Percentiles rank a stretch among this genome's conserved stretches.
These are phyloP conservation scores for Xylaria telfairii DNA, from an alignment of 495 filamentous ascomycete genomes.

Conservation along the genomic window DNA sequence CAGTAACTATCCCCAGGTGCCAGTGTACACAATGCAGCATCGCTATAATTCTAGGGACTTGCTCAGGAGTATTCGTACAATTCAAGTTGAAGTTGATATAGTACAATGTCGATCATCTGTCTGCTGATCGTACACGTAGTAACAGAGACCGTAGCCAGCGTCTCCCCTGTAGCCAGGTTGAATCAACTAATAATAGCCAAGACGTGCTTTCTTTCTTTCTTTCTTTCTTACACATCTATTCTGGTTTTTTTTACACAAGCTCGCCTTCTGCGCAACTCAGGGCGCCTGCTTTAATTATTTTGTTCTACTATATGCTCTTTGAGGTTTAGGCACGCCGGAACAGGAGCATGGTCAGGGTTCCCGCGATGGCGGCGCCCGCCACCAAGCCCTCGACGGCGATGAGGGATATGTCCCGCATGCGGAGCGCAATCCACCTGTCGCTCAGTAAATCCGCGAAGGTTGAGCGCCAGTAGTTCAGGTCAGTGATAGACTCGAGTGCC, in stretches of 20 bases:
- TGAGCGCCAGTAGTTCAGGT: conserved; percentile 44
- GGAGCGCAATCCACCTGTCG: conserved; percentile 68
- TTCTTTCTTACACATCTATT: neutral
- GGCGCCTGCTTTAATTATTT: neutral
- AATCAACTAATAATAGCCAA: neutral
- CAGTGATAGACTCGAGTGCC: conserved; percentile 37
- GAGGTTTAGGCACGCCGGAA: conserved; percentile 2
- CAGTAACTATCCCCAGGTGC: too few relatives aligned
- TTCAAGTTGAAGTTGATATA: neutral
- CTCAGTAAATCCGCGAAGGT: conserved; percentile 66
- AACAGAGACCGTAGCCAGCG: neutral
- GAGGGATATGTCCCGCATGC: conserved; percentile 76
- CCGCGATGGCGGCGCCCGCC: conserved; percentile 70
- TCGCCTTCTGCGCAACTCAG: neutral
- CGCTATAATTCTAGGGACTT: too few relatives aligned
- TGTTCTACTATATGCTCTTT: neutral
- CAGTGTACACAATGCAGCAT: too few relatives aligned
- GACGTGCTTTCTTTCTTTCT: neutral
- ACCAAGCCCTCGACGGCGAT: conserved; percentile 73
- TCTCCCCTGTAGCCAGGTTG: neutral
- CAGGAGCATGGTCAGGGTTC: conserved; percentile 63
- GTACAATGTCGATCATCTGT: neutral
- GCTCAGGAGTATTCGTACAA: too few relatives aligned
- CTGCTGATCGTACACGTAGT: neutral
- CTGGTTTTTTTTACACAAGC: too few relatives aligned